These are phyloP conservation scores for Ogataea haglerorum DNA, from an alignment of 805 yeast genomes.

Conservation along the genomic window DNA sequence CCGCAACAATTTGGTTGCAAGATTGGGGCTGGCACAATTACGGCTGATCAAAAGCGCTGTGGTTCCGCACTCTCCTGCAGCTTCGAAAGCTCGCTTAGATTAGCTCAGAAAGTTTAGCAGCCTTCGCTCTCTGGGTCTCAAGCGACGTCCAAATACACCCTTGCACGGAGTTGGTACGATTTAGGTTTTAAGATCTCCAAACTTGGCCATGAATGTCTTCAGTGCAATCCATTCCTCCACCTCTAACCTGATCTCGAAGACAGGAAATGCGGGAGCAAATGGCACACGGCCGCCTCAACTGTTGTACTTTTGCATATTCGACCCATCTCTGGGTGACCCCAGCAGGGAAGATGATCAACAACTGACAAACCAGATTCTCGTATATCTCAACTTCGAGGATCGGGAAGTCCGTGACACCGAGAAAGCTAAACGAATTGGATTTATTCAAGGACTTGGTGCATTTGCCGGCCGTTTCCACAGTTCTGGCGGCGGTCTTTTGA, in stretches of 20 bases:
- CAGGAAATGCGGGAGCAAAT: not conserved
- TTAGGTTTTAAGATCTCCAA: not conserved
- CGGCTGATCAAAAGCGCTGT: no score
- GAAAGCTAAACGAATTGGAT: slow-evolving; percentile 24
- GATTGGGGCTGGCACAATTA: not conserved
- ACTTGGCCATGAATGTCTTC: slow-evolving; percentile 19
- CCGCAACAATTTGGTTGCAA: not conserved
- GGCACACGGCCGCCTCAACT: slow-evolving; percentile 14
- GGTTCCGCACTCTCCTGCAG: no score
- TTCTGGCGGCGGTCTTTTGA: not conserved
- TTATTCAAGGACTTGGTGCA: slow-evolving; percentile 28
- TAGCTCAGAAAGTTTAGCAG: no score
- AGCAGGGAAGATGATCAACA: slow-evolving; percentile 23
- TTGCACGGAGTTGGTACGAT: not conserved
- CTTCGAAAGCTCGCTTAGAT: no score
- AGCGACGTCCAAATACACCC: not conserved
- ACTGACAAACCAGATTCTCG: slow-evolving; percentile 23
- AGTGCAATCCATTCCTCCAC: slow-evolving; percentile 22
- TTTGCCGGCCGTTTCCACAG: slow-evolving; percentile 24
- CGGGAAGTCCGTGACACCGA: slow-evolving; percentile 20
- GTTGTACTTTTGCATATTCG: slow-evolving; percentile 24
- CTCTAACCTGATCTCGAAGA: slow-evolving; percentile 11
- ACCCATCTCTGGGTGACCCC: slow-evolving; percentile 15
- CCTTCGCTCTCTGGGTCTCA: no score
- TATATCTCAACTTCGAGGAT: slow-evolving; percentile 22